Base-by-base conservation (phyloP, 2,329 filamentous ascomycete species). In the Fusarium sp. region DNA sequence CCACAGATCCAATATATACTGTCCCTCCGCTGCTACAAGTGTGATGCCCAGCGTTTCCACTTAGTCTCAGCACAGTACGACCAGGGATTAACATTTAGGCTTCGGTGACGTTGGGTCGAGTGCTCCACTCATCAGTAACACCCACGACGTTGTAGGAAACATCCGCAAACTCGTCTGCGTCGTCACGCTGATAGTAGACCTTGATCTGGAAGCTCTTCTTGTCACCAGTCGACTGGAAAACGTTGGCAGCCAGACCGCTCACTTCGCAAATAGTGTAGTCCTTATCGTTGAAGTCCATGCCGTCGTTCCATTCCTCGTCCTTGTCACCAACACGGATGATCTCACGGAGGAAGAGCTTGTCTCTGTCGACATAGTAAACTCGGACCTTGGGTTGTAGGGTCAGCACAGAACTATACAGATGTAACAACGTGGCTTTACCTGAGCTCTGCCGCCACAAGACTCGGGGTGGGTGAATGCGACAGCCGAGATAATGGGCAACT, bases 21-120 rank as follows among this genome's bases (percentile, higher is more conserved):
- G 18, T 36, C 32, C 8, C 22, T 24, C 4, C 8, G 6, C 20
- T 11, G 24, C 30, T 22, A 24, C n/a, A 26, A 36, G 3, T 0
- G 0, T 4, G 22, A 51, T 36, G 12, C 17, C 30, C 17, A 26
- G 12, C n/a, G 36, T 36, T 0, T 2, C 5, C 17, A 2, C 20
- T 6, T 9, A 2, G 13, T 24, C 24, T 35, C 18, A 28, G 24
- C 30, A 8, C 9, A 6, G 11, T 8, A 13, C 18, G 2, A 17
- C 12, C 10, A 28, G 13, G 15, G 35, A 28, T 26, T 3, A 1
- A 2, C 0, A n/a, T 2, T 6, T n/a, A 38, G n/a, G 50, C 24
- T 35, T 54, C n/a, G 18, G 50, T 54, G 18, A 54, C 35, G 18
- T 54, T 54, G 7, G 50, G 18, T 17, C 18, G 32, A 28, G 50